These are phyloP conservation scores for Xylogone sp. DNA, from an alignment of 2,329 filamentous ascomycete species.

Conservation along the genomic window DNA sequence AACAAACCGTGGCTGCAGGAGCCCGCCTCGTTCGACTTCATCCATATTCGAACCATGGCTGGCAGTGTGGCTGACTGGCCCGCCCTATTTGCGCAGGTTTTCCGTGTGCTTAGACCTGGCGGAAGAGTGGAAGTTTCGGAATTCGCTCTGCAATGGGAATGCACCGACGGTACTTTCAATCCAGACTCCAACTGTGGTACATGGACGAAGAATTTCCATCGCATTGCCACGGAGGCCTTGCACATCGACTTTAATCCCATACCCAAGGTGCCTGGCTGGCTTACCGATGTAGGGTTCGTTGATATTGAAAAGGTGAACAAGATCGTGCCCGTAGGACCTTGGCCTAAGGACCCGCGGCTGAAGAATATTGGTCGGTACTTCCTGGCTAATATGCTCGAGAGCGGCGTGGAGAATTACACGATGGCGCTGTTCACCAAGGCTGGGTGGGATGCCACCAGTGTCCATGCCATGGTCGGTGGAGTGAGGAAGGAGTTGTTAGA, in stretches of 20 bases:
- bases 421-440: constrained; percentile 15
- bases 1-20: constrained; percentile 43
- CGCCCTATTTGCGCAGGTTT: constrained; percentile 49
- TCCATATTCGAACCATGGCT: constrained; percentile 54
- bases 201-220: constrained; percentile 10
- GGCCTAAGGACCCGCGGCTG: constrained; percentile 26
- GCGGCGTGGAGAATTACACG: constrained; percentile 17
- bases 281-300: constrained; percentile 35
- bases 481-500: constrained; percentile 15
- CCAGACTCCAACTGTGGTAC: constrained; percentile 7
- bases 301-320: constrained; percentile 27
- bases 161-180: constrained; percentile 12
- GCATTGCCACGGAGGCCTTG: constrained; percentile 7
- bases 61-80: constrained; percentile 54
- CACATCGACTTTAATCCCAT: constrained; percentile 14
- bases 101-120: constrained; percentile 18
- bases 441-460: constrained; percentile 14
- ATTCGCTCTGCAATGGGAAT: constrained; percentile 12
- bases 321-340: constrained; percentile 21
- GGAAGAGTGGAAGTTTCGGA: constrained; percentile 17
- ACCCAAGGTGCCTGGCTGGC: constrained; percentile 19
- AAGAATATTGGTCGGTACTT: constrained; percentile 26
- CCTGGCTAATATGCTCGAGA: constrained; percentile 15
- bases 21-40: constrained; percentile 50
- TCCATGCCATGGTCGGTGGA: constrained; percentile 13